Conservation (phyloP, 1,284 basidiomycete genomes). For the Puccinia horiana region DNA sequence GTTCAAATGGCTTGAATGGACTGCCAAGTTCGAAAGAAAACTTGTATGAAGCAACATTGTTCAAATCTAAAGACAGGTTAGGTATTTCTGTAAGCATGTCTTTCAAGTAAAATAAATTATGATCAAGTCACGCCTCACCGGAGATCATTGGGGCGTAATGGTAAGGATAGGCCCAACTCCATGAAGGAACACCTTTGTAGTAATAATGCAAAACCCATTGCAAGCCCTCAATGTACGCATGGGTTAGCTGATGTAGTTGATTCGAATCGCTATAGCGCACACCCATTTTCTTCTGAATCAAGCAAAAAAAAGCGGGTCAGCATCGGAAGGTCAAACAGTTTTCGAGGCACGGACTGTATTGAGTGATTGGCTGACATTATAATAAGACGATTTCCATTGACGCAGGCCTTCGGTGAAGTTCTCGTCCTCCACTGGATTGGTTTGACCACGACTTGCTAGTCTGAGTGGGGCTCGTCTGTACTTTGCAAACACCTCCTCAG, state of each 20-base stretch:
- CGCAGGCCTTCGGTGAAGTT: not conserved
- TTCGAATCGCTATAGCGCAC: conserved; percentile 69
- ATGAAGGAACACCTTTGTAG: conserved; percentile 59
- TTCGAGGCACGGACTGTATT: not conserved
- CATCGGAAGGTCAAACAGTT: not conserved
- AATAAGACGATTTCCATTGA: conserved; percentile 83
- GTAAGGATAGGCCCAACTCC: conserved; percentile 60
- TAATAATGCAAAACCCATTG: conserved; percentile 60
- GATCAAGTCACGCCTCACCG: conserved; percentile 3
- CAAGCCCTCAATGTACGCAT: conserved; percentile 58
- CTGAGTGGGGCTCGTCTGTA: not conserved
- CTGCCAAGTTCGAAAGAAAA: conserved; percentile 83
- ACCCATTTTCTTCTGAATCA: conserved; percentile 72
- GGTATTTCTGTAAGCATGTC: not conserved
- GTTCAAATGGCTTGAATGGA: conserved; percentile 92
- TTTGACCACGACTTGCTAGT: not conserved
- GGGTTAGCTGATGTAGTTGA: conserved; percentile 55
- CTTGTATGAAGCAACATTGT: conserved; percentile 72
- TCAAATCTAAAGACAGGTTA: conserved; percentile 68
- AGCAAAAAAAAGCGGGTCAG: not conserved
- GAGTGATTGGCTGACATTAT: conserved; percentile 58
- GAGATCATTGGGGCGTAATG: conserved; percentile 55
- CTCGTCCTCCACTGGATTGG: not conserved
- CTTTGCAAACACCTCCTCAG: not conserved
- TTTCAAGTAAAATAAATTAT: not conserved